Conservation (phyloP, 2,329 filamentous ascomycete genomes). For the Thelonectria rubi region DNA sequence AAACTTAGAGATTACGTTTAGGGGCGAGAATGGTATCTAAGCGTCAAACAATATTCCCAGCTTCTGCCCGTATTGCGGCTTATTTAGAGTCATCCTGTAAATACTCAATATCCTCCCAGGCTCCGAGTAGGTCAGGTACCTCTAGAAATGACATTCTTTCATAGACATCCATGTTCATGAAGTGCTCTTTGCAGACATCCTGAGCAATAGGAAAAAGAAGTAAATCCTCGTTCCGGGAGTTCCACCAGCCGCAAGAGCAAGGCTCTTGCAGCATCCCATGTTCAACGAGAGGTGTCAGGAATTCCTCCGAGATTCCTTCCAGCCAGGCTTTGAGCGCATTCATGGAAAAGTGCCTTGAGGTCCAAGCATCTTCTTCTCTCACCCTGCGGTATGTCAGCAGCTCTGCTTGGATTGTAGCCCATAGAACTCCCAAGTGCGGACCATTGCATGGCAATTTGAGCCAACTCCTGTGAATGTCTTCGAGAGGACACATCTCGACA, state of each 20-base stretch:
- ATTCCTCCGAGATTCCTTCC: fast-evolving
- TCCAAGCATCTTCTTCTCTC: slow-evolving; percentile 5
- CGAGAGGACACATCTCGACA: no score
- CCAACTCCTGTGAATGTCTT: no score
- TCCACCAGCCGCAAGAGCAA: slow-evolving; percentile 19
- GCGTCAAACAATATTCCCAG: no score
- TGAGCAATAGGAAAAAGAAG: neutral
- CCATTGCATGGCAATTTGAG: neutral
- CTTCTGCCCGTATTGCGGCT: no score
- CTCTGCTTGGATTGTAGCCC: slow-evolving; percentile 28
- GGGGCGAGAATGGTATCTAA: no score
- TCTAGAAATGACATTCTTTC: neutral
- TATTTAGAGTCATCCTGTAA: no score
- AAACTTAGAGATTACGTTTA: no score
- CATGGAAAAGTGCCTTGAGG: slow-evolving; percentile 22
- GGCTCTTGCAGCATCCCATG: neutral
- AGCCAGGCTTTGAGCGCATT: slow-evolving; percentile 5
- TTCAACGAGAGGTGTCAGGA: slow-evolving; percentile 10
- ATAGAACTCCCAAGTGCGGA: slow-evolving; percentile 15
- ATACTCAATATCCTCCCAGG: no score
- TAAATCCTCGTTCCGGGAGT: neutral
- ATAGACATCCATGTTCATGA: neutral
- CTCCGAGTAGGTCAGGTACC: no score
- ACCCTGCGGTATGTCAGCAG: slow-evolving; percentile 25
- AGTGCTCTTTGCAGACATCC: neutral